Evolutionary conservation across 768 basidiomycete genomes (phyloP), one percentile per base, ranked within the genome.

Genomic region (Leccinellum luteum): DNA sequence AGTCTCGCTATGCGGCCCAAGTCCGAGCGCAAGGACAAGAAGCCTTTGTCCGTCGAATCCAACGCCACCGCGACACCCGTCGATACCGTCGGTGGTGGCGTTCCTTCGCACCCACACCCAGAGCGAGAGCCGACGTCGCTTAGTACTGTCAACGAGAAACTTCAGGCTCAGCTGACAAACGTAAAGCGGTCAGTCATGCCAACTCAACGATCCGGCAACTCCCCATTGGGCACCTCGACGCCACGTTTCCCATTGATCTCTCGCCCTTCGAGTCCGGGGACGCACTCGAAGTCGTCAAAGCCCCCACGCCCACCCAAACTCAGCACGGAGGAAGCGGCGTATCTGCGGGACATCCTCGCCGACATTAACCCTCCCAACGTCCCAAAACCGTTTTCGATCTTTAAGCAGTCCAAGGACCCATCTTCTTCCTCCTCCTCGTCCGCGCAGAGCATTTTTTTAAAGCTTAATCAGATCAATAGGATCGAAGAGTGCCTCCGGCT

Each of bases 401-500:
- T 85, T 60, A 78, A 79, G 60, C 75, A 75, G 27, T 66, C 73
- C 48, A 72, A 69, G 32, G 71, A 64, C 35, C 64, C 52, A n/a
- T 60, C n/a, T 10, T 12, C 38, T 5, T 41, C 38, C n/a, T 4
- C 62, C 14, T 64, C 44, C 57, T 51, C 49, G n/a, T 54, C 60
- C 32, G 10, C 49, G 27, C 74, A 68, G 23, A 73, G 48, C 48
- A 34, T 63, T 19, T 73, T 73, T 55, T 28, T 71, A 12, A 73
- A 65, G 57, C 60, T 71, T 17, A 69, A 70, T 32, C 61, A 57
- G 8, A 69, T 67, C 55, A 67, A 64, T 23, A 41, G 58, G 41
- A 69, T 67, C 4, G 89, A 91, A 65, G 92, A 94, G 56, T 92
- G 90, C 61, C 73, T 96, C 58, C 79, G 85, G 60, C 79, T 90